These are phyloP conservation scores for Lichtheimia hyalospora DNA, from an alignment of 371 early-diverging fungal species.

Conservation along the genomic window DNA sequence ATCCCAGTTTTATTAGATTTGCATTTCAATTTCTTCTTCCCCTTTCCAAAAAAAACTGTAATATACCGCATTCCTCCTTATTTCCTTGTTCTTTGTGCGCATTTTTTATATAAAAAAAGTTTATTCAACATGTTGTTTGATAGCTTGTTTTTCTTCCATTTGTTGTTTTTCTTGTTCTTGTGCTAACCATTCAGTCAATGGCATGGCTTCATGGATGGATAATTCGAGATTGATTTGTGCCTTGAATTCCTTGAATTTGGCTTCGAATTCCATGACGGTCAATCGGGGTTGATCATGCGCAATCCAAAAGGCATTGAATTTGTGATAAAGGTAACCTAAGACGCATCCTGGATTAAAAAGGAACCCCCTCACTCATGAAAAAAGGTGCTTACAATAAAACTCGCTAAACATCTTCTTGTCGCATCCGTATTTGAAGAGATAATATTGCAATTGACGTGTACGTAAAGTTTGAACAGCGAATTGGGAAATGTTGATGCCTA, in stretches of 20 bases:
- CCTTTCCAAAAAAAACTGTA: constrained; percentile 2
- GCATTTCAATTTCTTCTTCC: constrained; percentile 1
- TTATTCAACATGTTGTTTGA: background rate
- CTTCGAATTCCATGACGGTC: constrained; percentile 77
- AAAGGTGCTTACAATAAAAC: constrained; percentile 66
- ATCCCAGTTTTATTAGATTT: constrained; percentile 8
- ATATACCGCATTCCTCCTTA: constrained; percentile 9
- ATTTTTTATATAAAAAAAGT: background rate
- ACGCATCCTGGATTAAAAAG: background rate
- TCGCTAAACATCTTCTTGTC: constrained; percentile 59
- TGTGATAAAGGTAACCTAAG: constrained; percentile 66
- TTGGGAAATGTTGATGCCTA: constrained; percentile 80
- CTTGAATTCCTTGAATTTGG: constrained; percentile 64
- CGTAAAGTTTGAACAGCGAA: constrained; percentile 65
- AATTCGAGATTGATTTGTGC: constrained; percentile 43
- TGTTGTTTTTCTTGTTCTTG: background rate
- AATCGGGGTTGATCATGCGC: constrained; percentile 48
- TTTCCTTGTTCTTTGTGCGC: constrained; percentile 1
- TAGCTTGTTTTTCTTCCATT: background rate
- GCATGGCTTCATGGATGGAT: constrained; percentile 21
- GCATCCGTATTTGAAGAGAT: constrained; percentile 61
- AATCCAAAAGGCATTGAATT: constrained; percentile 72
- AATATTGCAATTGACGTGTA: constrained; percentile 66
- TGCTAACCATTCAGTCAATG: constrained; percentile 11
- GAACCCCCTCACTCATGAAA: background rate